phyloP scores from a whole-genome alignment of 225 moss, liverwort and hornwort genomes.

The Bryum argenteum region DNA sequence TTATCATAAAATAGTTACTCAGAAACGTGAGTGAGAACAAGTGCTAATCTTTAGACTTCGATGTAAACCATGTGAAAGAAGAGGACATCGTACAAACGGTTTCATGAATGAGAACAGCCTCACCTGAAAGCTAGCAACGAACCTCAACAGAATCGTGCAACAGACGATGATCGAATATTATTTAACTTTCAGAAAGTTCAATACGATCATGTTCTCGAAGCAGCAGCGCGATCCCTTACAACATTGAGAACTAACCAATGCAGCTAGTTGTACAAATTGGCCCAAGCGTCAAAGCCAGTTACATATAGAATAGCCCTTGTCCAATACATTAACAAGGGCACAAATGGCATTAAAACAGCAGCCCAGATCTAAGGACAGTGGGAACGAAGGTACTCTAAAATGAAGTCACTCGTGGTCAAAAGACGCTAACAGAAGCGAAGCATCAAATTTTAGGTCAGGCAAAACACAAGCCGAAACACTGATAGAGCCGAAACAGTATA shows the following conservation, averaged over 20 bases:
- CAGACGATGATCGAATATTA: neutral
- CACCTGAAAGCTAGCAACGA: neutral
- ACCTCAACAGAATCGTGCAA: neutral
- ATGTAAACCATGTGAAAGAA: neutral
- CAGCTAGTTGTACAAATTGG: neutral
- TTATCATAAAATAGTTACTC: neutral
- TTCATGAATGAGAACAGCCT: neutral
- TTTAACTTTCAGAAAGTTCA: neutral
- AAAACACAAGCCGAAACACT: neutral
- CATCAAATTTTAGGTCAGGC: neutral
- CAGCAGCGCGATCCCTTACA: neutral
- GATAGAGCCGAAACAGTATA: neutral
- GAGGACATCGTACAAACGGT: neutral
- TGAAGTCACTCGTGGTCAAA: neutral
- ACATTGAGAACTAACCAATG: neutral
- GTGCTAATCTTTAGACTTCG: neutral
- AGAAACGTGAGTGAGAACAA: neutral
- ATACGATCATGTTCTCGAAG: neutral
- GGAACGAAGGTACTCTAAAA: neutral
- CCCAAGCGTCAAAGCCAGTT: neutral
- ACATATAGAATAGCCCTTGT: neutral
- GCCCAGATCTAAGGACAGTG: neutral
- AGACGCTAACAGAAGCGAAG: neutral
- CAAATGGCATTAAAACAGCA: too few species aligned
- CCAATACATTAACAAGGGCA: too few species aligned